phyloP scores from a whole-genome alignment of 2,329 filamentous ascomycete genomes.

The Fusarium sp. region DNA sequence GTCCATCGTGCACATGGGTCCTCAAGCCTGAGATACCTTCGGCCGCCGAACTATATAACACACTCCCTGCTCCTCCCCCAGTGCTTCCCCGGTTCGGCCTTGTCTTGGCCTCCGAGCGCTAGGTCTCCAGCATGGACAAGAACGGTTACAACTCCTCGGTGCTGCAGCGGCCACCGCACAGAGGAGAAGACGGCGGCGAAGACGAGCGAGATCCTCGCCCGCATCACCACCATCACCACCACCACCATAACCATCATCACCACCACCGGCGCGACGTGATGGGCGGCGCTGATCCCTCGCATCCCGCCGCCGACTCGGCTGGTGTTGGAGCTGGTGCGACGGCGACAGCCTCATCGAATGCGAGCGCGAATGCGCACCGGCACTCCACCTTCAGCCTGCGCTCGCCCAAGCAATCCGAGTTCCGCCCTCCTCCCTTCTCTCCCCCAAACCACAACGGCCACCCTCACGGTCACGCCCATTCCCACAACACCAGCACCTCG shows the following conservation, averaged over 20 bases:
- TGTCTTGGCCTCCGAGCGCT: constrained; percentile 36
- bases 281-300: constrained; percentile 53
- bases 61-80: constrained; percentile 31
- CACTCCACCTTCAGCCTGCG: constrained; percentile 65
- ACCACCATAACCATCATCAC: constrained; percentile 54
- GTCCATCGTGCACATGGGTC: constrained; percentile 48
- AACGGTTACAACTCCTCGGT: constrained; percentile 66
- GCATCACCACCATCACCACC: constrained; percentile 55
- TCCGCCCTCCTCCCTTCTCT: constrained; percentile 53
- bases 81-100: constrained; percentile 24
- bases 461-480: constrained; percentile 48
- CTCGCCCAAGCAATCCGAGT: constrained; percentile 65
- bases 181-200: constrained; percentile 58
- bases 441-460: constrained; percentile 45
- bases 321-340: constrained; percentile 33
- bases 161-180: constrained; percentile 59
- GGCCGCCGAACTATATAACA: constrained; percentile 37
- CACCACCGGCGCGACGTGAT: constrained; percentile 64
- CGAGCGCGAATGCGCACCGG: constrained; percentile 53
- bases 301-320: constrained; percentile 33
- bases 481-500: constrained; percentile 47
- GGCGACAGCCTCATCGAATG: constrained; percentile 42
- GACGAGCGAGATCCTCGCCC: constrained; percentile 52
- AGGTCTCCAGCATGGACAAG: constrained; percentile 58
- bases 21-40: constrained; percentile 42